Evolutionary conservation across 2,329 filamentous ascomycete genomes (phyloP).

Genomic region (Calonectria naviculata): DNA sequence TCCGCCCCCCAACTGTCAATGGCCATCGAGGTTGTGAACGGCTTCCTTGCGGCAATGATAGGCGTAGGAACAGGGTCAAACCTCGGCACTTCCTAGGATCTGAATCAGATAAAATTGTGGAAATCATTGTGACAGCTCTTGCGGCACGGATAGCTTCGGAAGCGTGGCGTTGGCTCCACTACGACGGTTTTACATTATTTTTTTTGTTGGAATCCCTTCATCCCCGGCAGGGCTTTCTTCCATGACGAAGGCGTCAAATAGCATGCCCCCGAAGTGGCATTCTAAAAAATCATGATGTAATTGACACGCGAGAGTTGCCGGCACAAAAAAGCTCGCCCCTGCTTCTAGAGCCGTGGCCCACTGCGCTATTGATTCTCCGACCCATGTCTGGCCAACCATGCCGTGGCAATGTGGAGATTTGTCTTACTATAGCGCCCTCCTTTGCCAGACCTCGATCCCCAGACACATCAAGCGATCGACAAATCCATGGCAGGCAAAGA

Average conservation of each 20-base stretch:
- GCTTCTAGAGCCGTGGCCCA: background rate
- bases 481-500: background rate
- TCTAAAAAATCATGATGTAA: background rate
- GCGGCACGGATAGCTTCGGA: background rate
- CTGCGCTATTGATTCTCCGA: background rate
- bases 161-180: background rate
- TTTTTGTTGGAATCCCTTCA: background rate
- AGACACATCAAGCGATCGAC: background rate
- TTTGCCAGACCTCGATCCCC: background rate
- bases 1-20: background rate
- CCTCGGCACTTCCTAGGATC: background rate
- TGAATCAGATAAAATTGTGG: background rate
- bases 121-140: background rate
- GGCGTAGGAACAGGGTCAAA: background rate
- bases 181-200: background rate
- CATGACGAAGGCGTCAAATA: background rate
- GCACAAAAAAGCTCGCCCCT: background rate
- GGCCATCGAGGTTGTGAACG: background rate
- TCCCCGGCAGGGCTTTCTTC: no score
- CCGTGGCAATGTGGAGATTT: background rate
- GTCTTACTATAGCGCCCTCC: background rate
- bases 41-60: background rate
- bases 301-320: background rate
- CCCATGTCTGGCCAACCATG: background rate
- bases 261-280: background rate